Conservation (phyloP, 139 green algal species). For the Pleodorina starrii region DNA sequence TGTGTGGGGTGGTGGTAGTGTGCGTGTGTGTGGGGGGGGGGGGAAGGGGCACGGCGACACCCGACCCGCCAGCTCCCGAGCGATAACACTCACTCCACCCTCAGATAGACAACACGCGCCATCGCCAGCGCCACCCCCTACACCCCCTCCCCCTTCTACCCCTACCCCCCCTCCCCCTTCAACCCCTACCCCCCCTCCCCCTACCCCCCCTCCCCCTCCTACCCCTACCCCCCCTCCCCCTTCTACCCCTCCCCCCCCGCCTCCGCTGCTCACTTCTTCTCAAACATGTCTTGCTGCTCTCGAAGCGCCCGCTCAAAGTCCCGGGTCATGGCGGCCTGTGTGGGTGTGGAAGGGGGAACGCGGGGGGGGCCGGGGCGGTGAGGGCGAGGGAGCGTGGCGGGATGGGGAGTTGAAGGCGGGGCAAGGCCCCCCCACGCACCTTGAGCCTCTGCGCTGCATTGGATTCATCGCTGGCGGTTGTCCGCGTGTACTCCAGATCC, state of each 20-base stretch:
- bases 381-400: neutral
- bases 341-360: neutral
- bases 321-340: slow-evolving; percentile 1
- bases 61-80: too few relatives aligned
- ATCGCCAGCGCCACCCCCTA: neutral
- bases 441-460: slow-evolving; percentile 4
- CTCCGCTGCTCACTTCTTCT: slow-evolving; percentile 33
- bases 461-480: neutral
- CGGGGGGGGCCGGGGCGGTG: neutral
- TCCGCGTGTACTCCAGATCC: slow-evolving; percentile 13
- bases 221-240: neutral
- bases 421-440: neutral
- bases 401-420: too few relatives aligned
- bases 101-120: neutral
- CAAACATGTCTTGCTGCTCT: slow-evolving; percentile 49
- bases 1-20: neutral
- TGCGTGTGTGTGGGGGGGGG: neutral
- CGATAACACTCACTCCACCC: too few relatives aligned
- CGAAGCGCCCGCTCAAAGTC: slow-evolving; percentile 46
- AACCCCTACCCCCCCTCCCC: neutral
- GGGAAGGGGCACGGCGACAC: too few relatives aligned
- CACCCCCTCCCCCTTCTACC: neutral
- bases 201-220: neutral
- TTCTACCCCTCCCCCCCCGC: neutral
- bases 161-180: neutral